Percentiles rank a stretch among this genome's conserved stretches.
These are phyloP conservation scores for Periconia macrospinosa DNA, from an alignment of 2,329 filamentous ascomycete genomes.

Conservation along the genomic window DNA sequence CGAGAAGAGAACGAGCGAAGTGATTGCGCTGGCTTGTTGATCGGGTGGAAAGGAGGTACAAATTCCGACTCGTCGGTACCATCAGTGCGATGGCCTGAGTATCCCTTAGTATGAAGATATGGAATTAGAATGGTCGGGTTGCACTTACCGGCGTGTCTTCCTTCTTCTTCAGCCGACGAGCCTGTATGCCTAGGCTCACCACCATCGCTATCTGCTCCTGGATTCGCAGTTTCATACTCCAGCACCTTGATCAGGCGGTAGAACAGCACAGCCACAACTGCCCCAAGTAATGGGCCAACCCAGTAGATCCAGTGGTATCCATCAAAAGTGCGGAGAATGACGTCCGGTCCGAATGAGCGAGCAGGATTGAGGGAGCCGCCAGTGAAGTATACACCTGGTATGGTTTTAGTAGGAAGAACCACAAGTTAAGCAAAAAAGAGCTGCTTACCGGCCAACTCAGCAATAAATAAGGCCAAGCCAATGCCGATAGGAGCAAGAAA, in stretches of 20 bases:
- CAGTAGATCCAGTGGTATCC: constrained; percentile 57
- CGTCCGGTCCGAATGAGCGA: constrained; percentile 52
- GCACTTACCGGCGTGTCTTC: constrained; percentile 15
- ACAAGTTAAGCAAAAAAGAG: not conserved
- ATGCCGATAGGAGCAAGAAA: constrained; percentile 47
- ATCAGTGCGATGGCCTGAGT: constrained; percentile 26
- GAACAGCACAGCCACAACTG: constrained; percentile 51
- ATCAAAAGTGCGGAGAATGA: constrained; percentile 47
- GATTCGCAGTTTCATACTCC: constrained; percentile 56
- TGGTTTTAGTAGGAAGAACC: constrained; percentile 10
- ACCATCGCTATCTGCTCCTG: constrained; percentile 51
- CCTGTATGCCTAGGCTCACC: constrained; percentile 28
- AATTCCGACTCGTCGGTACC: constrained; percentile 32
- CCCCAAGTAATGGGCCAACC: constrained; percentile 51
- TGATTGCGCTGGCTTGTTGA: constrained; percentile 6
- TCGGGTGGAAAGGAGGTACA: constrained; percentile 13
- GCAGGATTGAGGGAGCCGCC: constrained; percentile 54
- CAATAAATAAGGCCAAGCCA: constrained; percentile 50
- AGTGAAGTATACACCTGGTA: constrained; percentile 49
- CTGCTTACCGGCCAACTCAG: constrained; percentile 46
- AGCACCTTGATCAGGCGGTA: constrained; percentile 53
- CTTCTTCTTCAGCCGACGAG: constrained; percentile 13
- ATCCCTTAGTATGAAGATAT: constrained; percentile 14
- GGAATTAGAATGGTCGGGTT: not conserved
- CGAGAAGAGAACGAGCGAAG: constrained; percentile 6